A percentile compares a stretch with the other conserved stretches of the same genome.
Conservation (phyloP, 2,329 filamentous ascomycete species). For the Volutella citrinella region DNA sequence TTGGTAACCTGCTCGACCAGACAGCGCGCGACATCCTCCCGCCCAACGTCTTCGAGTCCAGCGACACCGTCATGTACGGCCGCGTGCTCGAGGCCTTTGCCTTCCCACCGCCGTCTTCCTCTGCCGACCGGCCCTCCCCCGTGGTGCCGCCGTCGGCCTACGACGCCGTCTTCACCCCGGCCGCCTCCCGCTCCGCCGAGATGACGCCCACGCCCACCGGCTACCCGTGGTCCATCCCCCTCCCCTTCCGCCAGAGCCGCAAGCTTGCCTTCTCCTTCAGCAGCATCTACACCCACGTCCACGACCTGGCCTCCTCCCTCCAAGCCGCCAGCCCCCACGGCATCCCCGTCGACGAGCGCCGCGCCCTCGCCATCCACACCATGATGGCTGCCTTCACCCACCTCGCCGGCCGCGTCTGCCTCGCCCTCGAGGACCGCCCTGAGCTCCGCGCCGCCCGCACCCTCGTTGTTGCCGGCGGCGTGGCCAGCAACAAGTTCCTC, state of each 20-base stretch:
- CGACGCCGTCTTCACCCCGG: conserved; percentile 54
- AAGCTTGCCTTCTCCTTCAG: conserved; percentile 72
- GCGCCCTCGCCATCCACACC: conserved; percentile 65
- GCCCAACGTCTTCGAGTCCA: conserved; percentile 46
- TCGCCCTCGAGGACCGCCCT: conserved; percentile 52
- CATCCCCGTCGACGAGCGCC: conserved; percentile 59
- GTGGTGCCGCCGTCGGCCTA: conserved; percentile 15
- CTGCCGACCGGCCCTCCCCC: conserved; percentile 13
- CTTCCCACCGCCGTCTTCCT: conserved; percentile 46
- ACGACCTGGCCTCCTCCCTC: conserved; percentile 39
- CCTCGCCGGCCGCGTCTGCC: conserved; percentile 69
- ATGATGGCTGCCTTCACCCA: conserved; percentile 89
- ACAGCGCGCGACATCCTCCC: conserved; percentile 75
- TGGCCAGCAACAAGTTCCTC: conserved; percentile 81
- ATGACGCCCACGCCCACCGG: conserved; percentile 40
- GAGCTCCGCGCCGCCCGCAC: conserved; percentile 44
- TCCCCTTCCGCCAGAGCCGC: conserved; percentile 60
- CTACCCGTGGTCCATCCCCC: conserved; percentile 61
- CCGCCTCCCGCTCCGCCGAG: conserved; percentile 56
- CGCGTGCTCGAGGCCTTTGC: conserved; percentile 76
- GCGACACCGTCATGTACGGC: conserved; percentile 73
- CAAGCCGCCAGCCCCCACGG: conserved; percentile 24
- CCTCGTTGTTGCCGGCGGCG: conserved; percentile 84
- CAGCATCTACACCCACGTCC: conserved; percentile 55
- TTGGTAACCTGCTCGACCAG: conserved; percentile 90